Evolutionary conservation across 2,329 filamentous ascomycete species (phyloP), one percentile per base, ranked within the genome.

Genomic region (Monilinia vaccinii-corymbosi): DNA sequence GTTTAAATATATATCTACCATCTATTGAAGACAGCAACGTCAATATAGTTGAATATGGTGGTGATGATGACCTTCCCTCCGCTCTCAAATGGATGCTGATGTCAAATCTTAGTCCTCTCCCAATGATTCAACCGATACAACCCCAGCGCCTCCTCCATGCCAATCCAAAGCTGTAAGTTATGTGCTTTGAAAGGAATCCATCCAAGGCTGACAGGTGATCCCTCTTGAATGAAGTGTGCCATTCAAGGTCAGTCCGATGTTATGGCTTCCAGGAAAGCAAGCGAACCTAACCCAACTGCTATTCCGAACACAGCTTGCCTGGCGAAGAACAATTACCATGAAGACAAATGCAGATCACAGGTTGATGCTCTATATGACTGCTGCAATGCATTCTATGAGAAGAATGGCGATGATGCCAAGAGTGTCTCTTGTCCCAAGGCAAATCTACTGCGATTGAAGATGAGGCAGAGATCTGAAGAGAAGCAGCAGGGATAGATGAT

Each of bases 331-430:
- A 85, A 84, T 58, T 97, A 88, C 77, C 83, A 95, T 62, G 91
- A 97, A 75, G 84, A 84, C 47, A 95, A 86, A 71, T 99, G 94
- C 74, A 83, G 87, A 70, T 73, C 76, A 21, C 78, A 91, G 70
- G 82, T 99, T 60, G 86, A 93, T 72, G 89, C 91, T 3, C 77
- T 99, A 28, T 99, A 97, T 74, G 87, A 94, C 67, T 99, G 94
- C 75, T 99, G 94, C 74, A 86, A 92, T 69, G 81, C 83, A 14
- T 96, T 97, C 72, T 97, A 99, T 75, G 77, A 86, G 68, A 80
- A 82, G 60, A 82, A 89, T 62, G 92, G 94, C 18, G 86, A 95
- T 60, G 76, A 84, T 28, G 91, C 89, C 36, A 84, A 80, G 46
- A 88, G 87, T 2, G 83, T 86, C 23, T 94, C 89, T 76, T 99